Conservation (phyloP, 2,329 filamentous ascomycete species). For the Pyrenophora graminea region DNA sequence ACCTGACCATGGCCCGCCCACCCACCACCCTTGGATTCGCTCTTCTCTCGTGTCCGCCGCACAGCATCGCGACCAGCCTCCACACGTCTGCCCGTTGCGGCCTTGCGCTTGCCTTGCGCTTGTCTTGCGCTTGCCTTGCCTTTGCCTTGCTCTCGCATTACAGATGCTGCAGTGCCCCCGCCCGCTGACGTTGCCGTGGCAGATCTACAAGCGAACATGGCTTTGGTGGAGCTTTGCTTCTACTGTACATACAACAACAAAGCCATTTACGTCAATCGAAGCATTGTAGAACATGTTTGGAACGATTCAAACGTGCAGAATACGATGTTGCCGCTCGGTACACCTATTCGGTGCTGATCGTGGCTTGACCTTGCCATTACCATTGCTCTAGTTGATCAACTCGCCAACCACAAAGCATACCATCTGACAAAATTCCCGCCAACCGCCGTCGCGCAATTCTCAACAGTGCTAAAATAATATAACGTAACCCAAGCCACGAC, state of each 20-base stretch:
- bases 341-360: constrained; percentile 1
- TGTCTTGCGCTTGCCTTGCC: too few species aligned
- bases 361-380: constrained; percentile 4
- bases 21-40: constrained; percentile 29
- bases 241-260: not conserved
- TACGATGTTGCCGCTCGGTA: not conserved
- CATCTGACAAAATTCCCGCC: too few species aligned
- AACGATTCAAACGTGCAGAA: constrained; percentile 6
- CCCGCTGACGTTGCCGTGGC: constrained; percentile 25
- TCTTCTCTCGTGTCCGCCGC: constrained; percentile 27
- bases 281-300: constrained; percentile 15
- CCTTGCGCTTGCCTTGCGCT: not conserved
- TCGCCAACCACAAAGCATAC: too few species aligned
- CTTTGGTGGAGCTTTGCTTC: constrained; percentile 3
- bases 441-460: too few species aligned
- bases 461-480: not conserved
- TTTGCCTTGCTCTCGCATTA: not conserved
- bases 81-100: constrained; percentile 16
- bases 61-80: constrained; percentile 22
- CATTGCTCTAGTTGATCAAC: not conserved
- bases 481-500: not conserved
- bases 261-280: constrained; percentile 34
- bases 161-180: not conserved
- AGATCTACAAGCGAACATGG: constrained; percentile 19
- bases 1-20: constrained; percentile 34